A percentile compares a stretch with the other conserved stretches of the same genome.
phyloP scores from a whole-genome alignment of 768 basidiomycete genomes.

The Pholiota conissans region DNA sequence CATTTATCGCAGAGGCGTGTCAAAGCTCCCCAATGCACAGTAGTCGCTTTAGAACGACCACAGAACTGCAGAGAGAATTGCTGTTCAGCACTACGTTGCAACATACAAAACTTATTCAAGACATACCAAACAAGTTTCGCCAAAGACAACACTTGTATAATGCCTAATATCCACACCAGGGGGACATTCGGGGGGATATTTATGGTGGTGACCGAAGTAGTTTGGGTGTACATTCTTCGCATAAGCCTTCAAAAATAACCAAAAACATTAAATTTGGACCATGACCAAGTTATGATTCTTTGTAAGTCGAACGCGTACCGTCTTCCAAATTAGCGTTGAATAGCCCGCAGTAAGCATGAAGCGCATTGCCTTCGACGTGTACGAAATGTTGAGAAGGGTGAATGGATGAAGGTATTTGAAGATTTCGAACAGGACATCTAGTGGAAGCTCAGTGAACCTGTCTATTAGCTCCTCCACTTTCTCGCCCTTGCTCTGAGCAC shows the following conservation, averaged over 20 bases:
- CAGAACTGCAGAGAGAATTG: not conserved
- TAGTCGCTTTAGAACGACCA: not conserved
- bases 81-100: not conserved
- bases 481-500: too few species aligned
- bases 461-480: too few species aligned
- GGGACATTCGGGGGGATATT: not conserved
- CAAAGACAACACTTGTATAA: not conserved
- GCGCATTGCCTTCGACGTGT: not conserved
- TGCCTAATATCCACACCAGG: not conserved
- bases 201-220: not conserved
- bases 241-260: not conserved
- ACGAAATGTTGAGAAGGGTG: not conserved
- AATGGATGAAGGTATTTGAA: not conserved
- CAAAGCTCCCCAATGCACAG: not conserved
- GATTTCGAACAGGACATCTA: not conserved
- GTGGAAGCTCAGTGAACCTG: not conserved
- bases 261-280: too few species aligned
- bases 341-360: not conserved
- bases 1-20: not conserved
- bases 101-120: not conserved
- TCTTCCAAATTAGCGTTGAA: not conserved
- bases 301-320: not conserved
- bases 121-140: not conserved
- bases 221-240: not conserved
- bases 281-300: too few species aligned